Evolutionary conservation across 148 eudicot species (phyloP), one percentile per base, ranked within the genome.

Genomic region (Pharnaceum exiguum): DNA sequence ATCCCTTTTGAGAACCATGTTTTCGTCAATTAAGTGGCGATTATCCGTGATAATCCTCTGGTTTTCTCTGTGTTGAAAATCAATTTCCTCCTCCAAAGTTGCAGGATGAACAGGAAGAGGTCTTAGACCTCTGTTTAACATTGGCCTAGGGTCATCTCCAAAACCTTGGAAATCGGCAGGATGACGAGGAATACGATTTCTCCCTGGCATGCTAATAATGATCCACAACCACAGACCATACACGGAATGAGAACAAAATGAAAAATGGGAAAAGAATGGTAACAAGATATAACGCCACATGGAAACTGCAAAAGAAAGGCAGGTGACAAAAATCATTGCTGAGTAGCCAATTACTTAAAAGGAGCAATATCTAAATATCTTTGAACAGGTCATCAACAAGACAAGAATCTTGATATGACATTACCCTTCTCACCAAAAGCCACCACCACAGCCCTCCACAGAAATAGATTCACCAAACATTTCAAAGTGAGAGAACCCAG

Each of bases 81-180:
- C 91, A 52, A 87, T 73, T 65, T 90, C 97, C 71, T 90, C 97
- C 64, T 87, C 93, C 54, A 90, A 58, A 42, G 76, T 76, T 35
- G 71, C 73, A 42, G 87, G 97, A 71, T 82, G 84, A 49, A 82
- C 65, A 27, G 88, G 75, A 30, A 77, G 65, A 51, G 81, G 79
- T 25, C 76, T 76, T 29, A 79, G 81, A 23, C 85, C 89, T 32
- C 90, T 74, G 66, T 68, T 69, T 47, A 74, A 6, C 18, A 73
- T 30, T 55, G 81, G 70, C 23, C 63, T 80, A 44, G 85, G 87
- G 26, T 66, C 90, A 44, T 77, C 90, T 63, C 76, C 82, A 57
- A 72, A 65, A 51, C 66, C 82, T 24, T 72, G 83, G 33, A 71
- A 66, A 63, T 67, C 67, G 33, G 73, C 83, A 47, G 74, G 78